A percentile compares a stretch with the other conserved stretches of the same genome.
Conservation (phyloP, 2,329 filamentous ascomycete genomes). For the Lachnellula subtilissima region DNA sequence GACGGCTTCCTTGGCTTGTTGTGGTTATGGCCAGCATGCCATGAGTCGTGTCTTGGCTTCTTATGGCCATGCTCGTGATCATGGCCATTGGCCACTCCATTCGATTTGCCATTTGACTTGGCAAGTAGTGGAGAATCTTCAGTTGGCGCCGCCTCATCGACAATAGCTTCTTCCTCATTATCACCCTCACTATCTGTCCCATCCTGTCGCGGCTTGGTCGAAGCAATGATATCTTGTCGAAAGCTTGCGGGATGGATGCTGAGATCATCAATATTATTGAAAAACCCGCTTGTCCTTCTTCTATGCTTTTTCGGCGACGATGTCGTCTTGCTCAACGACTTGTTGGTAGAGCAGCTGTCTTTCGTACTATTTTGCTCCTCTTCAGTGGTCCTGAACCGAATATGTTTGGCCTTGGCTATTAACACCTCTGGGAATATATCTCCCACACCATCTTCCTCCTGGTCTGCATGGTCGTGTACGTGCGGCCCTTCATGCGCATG, state of each 20-base stretch:
- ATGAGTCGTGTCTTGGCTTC: constrained; percentile 24
- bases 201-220: constrained; percentile 59
- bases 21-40: constrained; percentile 74
- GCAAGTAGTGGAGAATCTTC: constrained; percentile 26
- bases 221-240: constrained; percentile 85
- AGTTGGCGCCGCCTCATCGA: constrained; percentile 34
- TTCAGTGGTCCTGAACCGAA: constrained; percentile 27
- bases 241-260: constrained; percentile 87
- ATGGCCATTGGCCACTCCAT: constrained; percentile 6
- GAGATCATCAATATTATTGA: constrained; percentile 63
- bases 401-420: constrained; percentile 44
- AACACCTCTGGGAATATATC: constrained; percentile 61
- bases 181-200: constrained; percentile 40
- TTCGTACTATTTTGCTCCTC: constrained; percentile 25
- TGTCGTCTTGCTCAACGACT: constrained; percentile 14
- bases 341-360: constrained; percentile 4
- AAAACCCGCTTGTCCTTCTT: constrained; percentile 41
- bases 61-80: constrained; percentile 4
- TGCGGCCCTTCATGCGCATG: constrained; percentile 33
- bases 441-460: constrained; percentile 48
- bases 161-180: constrained; percentile 32
- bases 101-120: constrained; percentile 16
- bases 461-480: constrained; percentile 43
- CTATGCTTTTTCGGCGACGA: constrained; percentile 20
- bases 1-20: constrained; percentile 62